Percentiles rank a stretch among this genome's conserved stretches.
Conservation (phyloP, 257 asterid species). For the Solanum pimpinellifolium region DNA sequence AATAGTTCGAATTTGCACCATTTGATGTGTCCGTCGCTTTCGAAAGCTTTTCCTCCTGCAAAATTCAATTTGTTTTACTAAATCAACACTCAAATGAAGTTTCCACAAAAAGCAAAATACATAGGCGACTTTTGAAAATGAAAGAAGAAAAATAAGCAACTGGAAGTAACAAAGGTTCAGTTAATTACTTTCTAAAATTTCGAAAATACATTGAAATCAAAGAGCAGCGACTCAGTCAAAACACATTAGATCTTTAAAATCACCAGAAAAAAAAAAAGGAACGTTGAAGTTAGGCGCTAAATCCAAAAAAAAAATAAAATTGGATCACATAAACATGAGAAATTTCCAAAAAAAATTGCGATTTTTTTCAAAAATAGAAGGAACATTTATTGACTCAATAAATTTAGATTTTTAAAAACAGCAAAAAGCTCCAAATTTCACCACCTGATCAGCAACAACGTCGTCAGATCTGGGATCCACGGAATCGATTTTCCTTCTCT, state of each 20-base stretch:
- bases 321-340: neutral
- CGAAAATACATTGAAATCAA: neutral
- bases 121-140: neutral
- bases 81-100: neutral
- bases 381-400: neutral
- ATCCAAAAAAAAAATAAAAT: neutral
- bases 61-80: neutral
- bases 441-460: slow-evolving; percentile 44
- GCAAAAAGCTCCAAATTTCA: neutral
- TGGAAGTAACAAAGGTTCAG: neutral
- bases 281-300: slow-evolving; percentile 47
- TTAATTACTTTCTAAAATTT: neutral
- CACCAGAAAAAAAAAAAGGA: neutral
- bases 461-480: slow-evolving; percentile 53
- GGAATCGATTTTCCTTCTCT: slow-evolving; percentile 42
- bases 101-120: no score
- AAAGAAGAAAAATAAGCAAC: neutral
- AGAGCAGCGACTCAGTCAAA: slow-evolving; percentile 15
- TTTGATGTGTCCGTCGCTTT: slow-evolving; percentile 56
- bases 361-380: slow-evolving; percentile 30
- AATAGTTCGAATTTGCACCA: slow-evolving; percentile 34
- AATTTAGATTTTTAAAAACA: neutral
- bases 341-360: neutral
- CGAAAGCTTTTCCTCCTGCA: slow-evolving; percentile 56
- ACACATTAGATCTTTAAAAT: slow-evolving; percentile 37